Evolutionary conservation across 257 asterid genomes (phyloP), one percentile per base, ranked within the genome.

Genomic region (Gentiana straminea): DNA sequence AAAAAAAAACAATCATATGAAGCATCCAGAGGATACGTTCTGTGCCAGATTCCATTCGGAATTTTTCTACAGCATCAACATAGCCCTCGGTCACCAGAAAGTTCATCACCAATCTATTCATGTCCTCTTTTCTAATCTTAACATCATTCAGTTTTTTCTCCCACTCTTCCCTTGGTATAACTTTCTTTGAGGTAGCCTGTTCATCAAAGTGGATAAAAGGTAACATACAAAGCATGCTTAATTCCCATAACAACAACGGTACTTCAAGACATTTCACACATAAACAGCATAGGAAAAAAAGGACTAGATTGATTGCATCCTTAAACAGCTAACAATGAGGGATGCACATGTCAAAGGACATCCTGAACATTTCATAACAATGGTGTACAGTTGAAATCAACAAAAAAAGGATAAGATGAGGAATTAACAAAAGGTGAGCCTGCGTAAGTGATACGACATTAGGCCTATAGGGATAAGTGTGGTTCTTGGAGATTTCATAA

Each of bases 51-150:
- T 87, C 96, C 65, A 66, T 65, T 59, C 77, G 72, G 80, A 87
- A 82, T 52, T 73, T 84, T 61, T 84, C 93, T 35, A 94, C 94
- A 50, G 84, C 94, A 49, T 87, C 94, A 12, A 84, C 93, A 61
- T 78, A 84, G 58, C 94, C 96, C 79, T 84, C 92, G 0, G 92
- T 84, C 49, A 82, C 94, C 56, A 87, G 77, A 74, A 78, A 87
- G 73, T 84, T 84, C 94, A 87, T 87, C 68, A 84, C 92, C 78
- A 87, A 61, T 64, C 76, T 82, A 74, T 87, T 78, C 92, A 84
- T 87, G 69, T 82, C 87, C 65, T 82, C 87, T 71, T 78, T 87
- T 58, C 81, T 73, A 54, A 82, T 64, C 67, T 64, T 84, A 9
- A 75, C 83, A 66, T 76, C 76, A 44, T 64, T 73, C 56, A 87